Base-by-base conservation (phyloP, 805 yeast species). In the Sugiyamaella floridensis region DNA sequence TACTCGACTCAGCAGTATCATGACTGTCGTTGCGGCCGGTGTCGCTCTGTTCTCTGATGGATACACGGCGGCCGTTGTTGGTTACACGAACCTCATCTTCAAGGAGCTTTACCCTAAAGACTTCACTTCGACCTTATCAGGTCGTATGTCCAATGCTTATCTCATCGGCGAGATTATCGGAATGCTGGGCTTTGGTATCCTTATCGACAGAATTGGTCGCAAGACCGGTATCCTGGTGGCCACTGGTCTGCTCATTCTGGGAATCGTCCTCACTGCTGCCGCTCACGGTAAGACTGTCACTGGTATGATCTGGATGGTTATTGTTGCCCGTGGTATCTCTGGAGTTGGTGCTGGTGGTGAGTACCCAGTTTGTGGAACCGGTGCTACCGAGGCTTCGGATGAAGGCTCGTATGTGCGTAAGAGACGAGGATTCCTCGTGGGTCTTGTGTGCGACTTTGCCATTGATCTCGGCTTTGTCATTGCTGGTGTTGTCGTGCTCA, bases 291-390 rank as follows among this genome's bases (percentile, higher is more conserved):
- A 72, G 15, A 71, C 81, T 2, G 64, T 70, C 6, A 57, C 60
- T 1, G 88, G 89, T 10, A 77, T 84, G 82, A 79, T 84, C 62
- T 83, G 86, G 89, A 82, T 81, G 86, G 69, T 85, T 61, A 79
- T 81, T 45, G 79, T 85, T 18, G 72, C 79, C 56, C 76, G 92
- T 65, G 90, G 92, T 60, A 74, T 90, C 70, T 72, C 90, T 49
- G 98, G 98, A 71, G 74, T 88, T 58, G 95, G 90, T 83, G 8
- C 84, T 92, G 98, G 98, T 62, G 89, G 95, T 47, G 98, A 90
- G 71, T 90, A 90, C 66, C 96, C 96, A 45, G 85, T 95, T 12
- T 49, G 52, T 43, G 52, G 48, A 12, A 37, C 51, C 19, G 43
- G 50, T 41, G 52, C 53, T 16, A 51, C 52, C 9, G 58, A 55